A percentile compares a stretch with the other conserved stretches of the same genome.
phyloP scores from a whole-genome alignment of 768 basidiomycete genomes.

The Russula compacta region DNA sequence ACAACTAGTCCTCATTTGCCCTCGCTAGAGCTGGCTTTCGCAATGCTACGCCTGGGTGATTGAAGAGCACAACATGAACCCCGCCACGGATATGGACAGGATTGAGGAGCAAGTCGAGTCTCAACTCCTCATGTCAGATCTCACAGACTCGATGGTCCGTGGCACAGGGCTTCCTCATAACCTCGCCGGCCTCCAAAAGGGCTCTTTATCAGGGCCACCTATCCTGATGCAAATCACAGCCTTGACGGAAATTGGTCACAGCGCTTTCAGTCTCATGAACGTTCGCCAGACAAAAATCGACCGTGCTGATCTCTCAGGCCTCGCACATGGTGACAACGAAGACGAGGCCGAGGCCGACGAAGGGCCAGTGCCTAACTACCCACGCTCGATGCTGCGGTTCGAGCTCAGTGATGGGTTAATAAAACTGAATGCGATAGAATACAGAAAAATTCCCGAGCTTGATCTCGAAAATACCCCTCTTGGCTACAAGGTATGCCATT shows the following conservation, averaged over 20 bases:
- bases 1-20: not conserved
- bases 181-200: constrained; percentile 31
- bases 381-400: constrained; percentile 68
- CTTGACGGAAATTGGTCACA: constrained; percentile 78
- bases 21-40: constrained; percentile 60
- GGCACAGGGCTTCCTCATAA: constrained; percentile 58
- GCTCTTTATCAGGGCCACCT: constrained; percentile 35
- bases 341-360: constrained; percentile 51
- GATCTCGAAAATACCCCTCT: constrained; percentile 67
- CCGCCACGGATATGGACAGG: constrained; percentile 37
- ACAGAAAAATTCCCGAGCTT: constrained; percentile 52
- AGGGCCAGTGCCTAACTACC: constrained; percentile 74
- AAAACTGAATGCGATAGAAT: constrained; percentile 70
- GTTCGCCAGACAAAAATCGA: constrained; percentile 54
- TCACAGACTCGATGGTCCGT: constrained; percentile 59
- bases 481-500: constrained; percentile 62
- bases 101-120: constrained; percentile 48
- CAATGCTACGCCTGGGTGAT: constrained; percentile 62
- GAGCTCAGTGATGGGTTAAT: constrained; percentile 71
- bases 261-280: constrained; percentile 74
- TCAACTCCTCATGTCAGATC: constrained; percentile 66
- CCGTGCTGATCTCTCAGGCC: constrained; percentile 41
- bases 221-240: constrained; percentile 67
- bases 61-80: constrained; percentile 38
- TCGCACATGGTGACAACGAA: constrained; percentile 41